Conservation (phyloP, 2,329 filamentous ascomycete genomes). For the Fusarium guadeloupense region DNA sequence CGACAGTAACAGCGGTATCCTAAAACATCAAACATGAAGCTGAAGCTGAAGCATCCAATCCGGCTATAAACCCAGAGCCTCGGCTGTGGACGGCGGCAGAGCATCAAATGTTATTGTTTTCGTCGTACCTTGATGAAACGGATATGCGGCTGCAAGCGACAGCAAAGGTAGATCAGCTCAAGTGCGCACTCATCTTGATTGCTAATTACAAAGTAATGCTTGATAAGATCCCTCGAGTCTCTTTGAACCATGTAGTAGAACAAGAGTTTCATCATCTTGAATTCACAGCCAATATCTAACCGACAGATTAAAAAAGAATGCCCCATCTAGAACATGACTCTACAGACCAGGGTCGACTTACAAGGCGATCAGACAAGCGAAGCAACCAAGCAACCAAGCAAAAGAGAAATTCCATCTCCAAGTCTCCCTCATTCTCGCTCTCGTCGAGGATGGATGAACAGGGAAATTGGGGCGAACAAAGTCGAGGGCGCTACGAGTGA, state of each 20-base stretch:
- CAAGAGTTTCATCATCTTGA: too few species aligned
- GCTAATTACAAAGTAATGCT: too few species aligned
- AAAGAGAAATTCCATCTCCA: slow-evolving; percentile 20
- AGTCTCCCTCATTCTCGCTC: slow-evolving; percentile 1
- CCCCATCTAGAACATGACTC: too few species aligned
- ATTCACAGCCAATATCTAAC: too few species aligned
- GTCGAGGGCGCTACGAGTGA: slow-evolving; percentile 33
- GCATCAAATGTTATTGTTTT: slow-evolving; percentile 10
- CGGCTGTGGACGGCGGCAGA: slow-evolving; percentile 25
- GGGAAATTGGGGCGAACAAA: slow-evolving; percentile 20
- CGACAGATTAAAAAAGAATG: too few species aligned
- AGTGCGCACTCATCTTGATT: background rate
- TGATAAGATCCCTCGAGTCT: too few species aligned
- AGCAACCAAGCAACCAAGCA: too few species aligned
- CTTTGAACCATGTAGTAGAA: too few species aligned
- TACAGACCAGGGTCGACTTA: slow-evolving; percentile 11
- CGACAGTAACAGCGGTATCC: slow-evolving; percentile 40
- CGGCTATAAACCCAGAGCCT: slow-evolving; percentile 1
- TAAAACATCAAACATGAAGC: slow-evolving; percentile 29
- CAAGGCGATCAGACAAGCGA: background rate
- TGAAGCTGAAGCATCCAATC: slow-evolving; percentile 6
- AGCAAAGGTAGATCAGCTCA: slow-evolving; percentile 8
- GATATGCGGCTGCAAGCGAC: slow-evolving; percentile 22
- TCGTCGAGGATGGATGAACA: slow-evolving; percentile 5
- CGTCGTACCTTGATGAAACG: slow-evolving; percentile 20